Evolutionary conservation across 768 basidiomycete species (phyloP), one percentile per base, ranked within the genome.

Genomic region (Lyophyllum decastes): DNA sequence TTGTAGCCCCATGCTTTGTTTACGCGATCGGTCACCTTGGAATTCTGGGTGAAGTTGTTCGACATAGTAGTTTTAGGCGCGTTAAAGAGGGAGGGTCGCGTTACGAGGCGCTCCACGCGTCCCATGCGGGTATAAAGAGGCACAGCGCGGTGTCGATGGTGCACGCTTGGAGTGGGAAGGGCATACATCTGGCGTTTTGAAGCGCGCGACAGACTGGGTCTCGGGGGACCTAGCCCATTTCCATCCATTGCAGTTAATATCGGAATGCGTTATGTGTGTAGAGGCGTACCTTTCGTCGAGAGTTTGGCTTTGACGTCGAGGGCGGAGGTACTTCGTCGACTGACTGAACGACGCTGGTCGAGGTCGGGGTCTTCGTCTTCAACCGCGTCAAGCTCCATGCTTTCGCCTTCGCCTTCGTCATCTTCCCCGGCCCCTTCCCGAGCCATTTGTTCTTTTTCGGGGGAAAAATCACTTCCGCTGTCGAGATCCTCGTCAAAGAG

Each of bases 1-100:
- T 89, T 90, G 64, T 82, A 85, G 0, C 88, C 85, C 87, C 86
- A 90, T 0, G 87, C 77, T 64, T 86, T 90, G 63, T 79, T 85
- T 9, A 89, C 71, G n/a, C 87, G 78, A 49, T 82, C 80, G 1
- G 76, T 77, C 40, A 88, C 72, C 27, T 73, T 74, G 1, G 72
- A 57, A 50, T 74, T 74, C 48, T 81, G 68, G 0, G 84, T 85
- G 67, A 85, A 84, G 49, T 78, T 80, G 57, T 85, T 85, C 12
- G 89, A 89, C 50, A 78, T 66, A 5, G 73, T 67, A 16, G 78
- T 67, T 22, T 65, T 64, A 2, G 77, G 71, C 11, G 76, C 65
- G 25, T 66, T 69, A 64, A 90, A 92, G 2, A 86, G 70, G 22
- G 52, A 59, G 2, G 90, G 87, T 27, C 65, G 70, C 17, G 73